Conservation (phyloP, 192 early-diverging fungal genomes). For the Podila horticola region DNA sequence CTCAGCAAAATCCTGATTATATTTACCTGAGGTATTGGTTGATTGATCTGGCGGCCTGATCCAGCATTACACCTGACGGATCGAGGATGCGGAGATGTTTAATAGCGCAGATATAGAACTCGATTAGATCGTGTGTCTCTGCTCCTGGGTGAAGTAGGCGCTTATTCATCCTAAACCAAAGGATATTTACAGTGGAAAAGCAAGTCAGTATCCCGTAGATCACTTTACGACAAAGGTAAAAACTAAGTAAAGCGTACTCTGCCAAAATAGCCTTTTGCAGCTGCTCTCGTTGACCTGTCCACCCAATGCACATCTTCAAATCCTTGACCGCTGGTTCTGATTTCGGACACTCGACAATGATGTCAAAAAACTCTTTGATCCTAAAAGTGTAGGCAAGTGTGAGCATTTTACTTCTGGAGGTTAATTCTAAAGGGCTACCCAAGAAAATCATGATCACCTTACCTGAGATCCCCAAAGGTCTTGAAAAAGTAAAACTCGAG, state of each 20-base stretch:
- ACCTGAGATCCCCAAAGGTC: constrained; percentile 45
- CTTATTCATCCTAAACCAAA: constrained; percentile 51
- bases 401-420: neutral
- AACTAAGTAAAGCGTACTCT: constrained; percentile 18
- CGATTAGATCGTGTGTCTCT: constrained; percentile 73
- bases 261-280: constrained; percentile 30
- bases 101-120: constrained; percentile 77
- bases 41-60: constrained; percentile 67
- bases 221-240: neutral
- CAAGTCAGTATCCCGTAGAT: neutral
- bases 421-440: neutral
- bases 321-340: constrained; percentile 71
- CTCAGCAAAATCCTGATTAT: neutral
- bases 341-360: constrained; percentile 78
- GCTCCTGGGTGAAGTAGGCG: constrained; percentile 80
- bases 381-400: constrained; percentile 23
- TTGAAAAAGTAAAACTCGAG: constrained; percentile 51
- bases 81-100: constrained; percentile 76
- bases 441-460: neutral
- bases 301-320: constrained; percentile 58
- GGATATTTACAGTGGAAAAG: neutral
- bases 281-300: constrained; percentile 48
- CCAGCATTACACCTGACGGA: constrained; percentile 71
- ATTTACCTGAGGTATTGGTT: constrained; percentile 64
- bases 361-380: constrained; percentile 72